Evolutionary conservation across 2,329 filamentous ascomycete species (phyloP).

Genomic region (Metarhizium brunneum): DNA sequence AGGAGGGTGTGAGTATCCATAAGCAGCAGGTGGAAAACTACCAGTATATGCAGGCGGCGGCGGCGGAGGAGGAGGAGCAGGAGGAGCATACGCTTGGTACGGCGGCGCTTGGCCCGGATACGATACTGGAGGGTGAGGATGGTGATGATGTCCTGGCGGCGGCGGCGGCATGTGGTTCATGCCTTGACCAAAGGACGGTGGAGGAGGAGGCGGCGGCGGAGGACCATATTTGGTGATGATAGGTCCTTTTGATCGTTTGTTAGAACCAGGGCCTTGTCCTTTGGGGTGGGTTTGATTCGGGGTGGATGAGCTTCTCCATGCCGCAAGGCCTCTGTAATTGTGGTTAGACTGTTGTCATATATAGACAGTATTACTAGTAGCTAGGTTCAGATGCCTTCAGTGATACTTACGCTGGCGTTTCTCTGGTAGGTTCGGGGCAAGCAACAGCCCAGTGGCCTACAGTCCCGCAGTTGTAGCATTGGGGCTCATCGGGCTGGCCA

Average conservation of each 20-base stretch:
- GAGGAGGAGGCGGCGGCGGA: conserved; percentile 9
- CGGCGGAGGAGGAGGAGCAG: conserved; percentile 2
- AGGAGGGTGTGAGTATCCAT: conserved; percentile 13
- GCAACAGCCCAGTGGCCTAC: conserved; percentile 42
- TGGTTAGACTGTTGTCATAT: conserved; percentile 4
- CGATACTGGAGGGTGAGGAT: conserved; percentile 9
- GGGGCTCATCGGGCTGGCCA: conserved; percentile 24
- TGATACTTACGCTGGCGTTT: conserved; percentile 39
- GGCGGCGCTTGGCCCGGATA: conserved; percentile 16
- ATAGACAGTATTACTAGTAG: neutral
- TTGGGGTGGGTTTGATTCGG: conserved; percentile 15
- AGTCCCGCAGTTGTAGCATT: conserved; percentile 46
- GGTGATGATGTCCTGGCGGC: conserved; percentile 15
- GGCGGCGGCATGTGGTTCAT: conserved; percentile 14
- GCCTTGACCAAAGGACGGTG: conserved; percentile 5
- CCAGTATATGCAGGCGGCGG: conserved; percentile 10
- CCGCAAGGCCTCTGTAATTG: conserved; percentile 23
- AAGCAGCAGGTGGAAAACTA: conserved; percentile 15
- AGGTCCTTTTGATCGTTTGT: conserved; percentile 21
- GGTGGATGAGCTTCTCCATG: conserved; percentile 25
- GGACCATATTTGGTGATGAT: conserved; percentile 26
- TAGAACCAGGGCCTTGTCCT: conserved; percentile 19
- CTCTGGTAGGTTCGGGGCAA: conserved; percentile 40
- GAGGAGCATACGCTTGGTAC: conserved; percentile 14
- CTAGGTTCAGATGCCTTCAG: neutral